Conservation (phyloP, 2,329 filamentous ascomycete species). For the Endothia cerciana region DNA sequence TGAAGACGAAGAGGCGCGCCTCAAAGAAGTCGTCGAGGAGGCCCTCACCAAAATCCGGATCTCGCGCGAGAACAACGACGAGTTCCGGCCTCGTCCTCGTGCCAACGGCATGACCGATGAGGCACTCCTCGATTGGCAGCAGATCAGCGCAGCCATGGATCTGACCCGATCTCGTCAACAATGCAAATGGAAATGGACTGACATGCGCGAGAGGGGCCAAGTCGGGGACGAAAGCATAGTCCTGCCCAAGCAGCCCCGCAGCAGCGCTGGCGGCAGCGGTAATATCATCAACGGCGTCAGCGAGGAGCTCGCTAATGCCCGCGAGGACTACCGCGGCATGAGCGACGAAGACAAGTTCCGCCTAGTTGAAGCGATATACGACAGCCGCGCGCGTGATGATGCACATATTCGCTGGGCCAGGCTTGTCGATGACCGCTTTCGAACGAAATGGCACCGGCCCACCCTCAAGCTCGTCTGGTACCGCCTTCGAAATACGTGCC, state of each 20-base stretch:
- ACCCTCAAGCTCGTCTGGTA: slow-evolving; percentile 46
- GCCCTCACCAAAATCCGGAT: slow-evolving; percentile 54
- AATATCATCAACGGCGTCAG: slow-evolving; percentile 38
- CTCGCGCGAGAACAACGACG: slow-evolving; percentile 38
- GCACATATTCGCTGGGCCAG: slow-evolving; percentile 54
- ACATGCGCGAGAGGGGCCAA: slow-evolving; percentile 42
- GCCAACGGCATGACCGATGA: slow-evolving; percentile 48
- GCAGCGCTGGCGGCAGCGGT: slow-evolving; percentile 10
- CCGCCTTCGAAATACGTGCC: slow-evolving; percentile 42
- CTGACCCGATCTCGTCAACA: slow-evolving; percentile 67
- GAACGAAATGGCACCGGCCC: slow-evolving; percentile 43
- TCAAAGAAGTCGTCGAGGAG: slow-evolving; percentile 57
- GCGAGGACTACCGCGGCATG: slow-evolving; percentile 48
- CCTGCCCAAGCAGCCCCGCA: slow-evolving; percentile 29
- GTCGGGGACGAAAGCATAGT: slow-evolving; percentile 27
- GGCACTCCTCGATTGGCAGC: slow-evolving; percentile 66
- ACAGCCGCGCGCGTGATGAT: slow-evolving; percentile 46
- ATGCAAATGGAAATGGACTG: slow-evolving; percentile 70
- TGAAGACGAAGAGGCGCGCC: slow-evolving; percentile 58
- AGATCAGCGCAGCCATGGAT: slow-evolving; percentile 65
- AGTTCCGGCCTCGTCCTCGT: slow-evolving; percentile 21
- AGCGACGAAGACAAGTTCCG: slow-evolving; percentile 48
- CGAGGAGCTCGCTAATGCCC: slow-evolving; percentile 50
- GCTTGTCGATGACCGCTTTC: slow-evolving; percentile 47
- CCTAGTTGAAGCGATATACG: slow-evolving; percentile 49